These are phyloP conservation scores for Hymenoscyphus fraxineus DNA, from an alignment of 2,329 filamentous ascomycete genomes.

Conservation along the genomic window DNA sequence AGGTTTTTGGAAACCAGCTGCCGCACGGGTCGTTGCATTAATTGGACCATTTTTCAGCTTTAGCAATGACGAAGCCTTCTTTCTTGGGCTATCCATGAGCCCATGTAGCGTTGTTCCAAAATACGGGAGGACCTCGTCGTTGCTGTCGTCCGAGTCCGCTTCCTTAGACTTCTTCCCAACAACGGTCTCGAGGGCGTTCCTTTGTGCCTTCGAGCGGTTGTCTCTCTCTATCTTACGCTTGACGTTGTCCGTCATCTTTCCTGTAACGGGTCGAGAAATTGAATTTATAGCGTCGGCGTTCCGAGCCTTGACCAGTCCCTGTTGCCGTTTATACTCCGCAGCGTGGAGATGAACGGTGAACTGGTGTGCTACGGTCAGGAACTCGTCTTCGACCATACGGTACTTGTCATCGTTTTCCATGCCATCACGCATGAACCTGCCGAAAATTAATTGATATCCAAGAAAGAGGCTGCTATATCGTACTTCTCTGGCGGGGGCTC, in stretches of 20 bases:
- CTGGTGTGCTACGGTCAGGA: constrained; percentile 60
- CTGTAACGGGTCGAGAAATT: constrained; percentile 39
- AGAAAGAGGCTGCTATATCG: constrained; percentile 7
- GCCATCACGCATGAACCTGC: constrained; percentile 56
- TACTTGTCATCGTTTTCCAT: constrained; percentile 66
- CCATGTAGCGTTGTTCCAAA: constrained; percentile 40
- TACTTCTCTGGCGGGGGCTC: constrained; percentile 47
- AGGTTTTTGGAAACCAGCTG: constrained; percentile 33
- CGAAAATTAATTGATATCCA: constrained; percentile 14
- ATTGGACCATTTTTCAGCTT: constrained; percentile 25
- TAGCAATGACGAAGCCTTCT: constrained; percentile 31
- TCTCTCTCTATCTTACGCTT: constrained; percentile 35
- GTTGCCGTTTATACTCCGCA: constrained; percentile 71
- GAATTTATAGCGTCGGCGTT: constrained; percentile 46
- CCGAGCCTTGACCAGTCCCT: constrained; percentile 50
- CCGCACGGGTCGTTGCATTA: constrained; percentile 28
- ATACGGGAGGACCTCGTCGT: constrained; percentile 32
- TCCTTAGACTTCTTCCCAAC: constrained; percentile 23
- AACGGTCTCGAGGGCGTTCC: constrained; percentile 29
- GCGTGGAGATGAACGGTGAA: constrained; percentile 75
- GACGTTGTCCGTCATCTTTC: constrained; percentile 31
- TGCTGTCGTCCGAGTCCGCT: constrained; percentile 31
- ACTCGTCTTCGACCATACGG: constrained; percentile 83
- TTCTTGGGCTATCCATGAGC: constrained; percentile 42
- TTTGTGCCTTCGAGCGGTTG: constrained; percentile 38